Conservation (phyloP, 495 filamentous ascomycete species). For the Pseudomonodictys pantanalensis region DNA sequence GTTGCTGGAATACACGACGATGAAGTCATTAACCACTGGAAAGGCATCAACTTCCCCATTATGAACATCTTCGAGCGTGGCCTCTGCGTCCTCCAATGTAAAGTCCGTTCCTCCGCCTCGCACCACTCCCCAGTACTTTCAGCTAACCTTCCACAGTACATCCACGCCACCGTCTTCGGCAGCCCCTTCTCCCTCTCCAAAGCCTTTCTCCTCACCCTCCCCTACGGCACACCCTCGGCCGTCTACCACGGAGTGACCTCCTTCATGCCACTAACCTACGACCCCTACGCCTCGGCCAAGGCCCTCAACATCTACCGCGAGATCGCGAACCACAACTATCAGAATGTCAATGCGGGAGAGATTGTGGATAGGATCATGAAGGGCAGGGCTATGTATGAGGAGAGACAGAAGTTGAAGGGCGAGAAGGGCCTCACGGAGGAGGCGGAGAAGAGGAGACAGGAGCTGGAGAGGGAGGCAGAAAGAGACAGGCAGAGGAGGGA, state of each 20-base stretch:
- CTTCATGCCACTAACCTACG: slow-evolving; percentile 82
- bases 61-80: slow-evolving; percentile 98
- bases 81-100: slow-evolving; percentile 91
- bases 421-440: slow-evolving; percentile 75
- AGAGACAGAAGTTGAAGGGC: slow-evolving; percentile 81
- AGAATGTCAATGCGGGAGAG: slow-evolving; percentile 83
- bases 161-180: slow-evolving; percentile 81
- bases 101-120: slow-evolving; percentile 58
- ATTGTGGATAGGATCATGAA: slow-evolving; percentile 89
- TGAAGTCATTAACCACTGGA: slow-evolving; percentile 88
- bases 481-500: slow-evolving; percentile 35
- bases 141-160: slow-evolving; percentile 56
- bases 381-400: slow-evolving; percentile 81
- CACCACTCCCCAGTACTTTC: not conserved
- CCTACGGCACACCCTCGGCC: slow-evolving; percentile 61
- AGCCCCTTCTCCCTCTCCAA: slow-evolving; percentile 80
- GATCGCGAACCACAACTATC: slow-evolving; percentile 63
- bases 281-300: slow-evolving; percentile 74
- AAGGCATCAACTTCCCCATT: slow-evolving; percentile 96
- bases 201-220: slow-evolving; percentile 70
- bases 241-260: slow-evolving; percentile 95
- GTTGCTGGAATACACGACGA: slow-evolving; percentile 93
- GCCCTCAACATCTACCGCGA: slow-evolving; percentile 40
- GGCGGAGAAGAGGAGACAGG: slow-evolving; percentile 52
- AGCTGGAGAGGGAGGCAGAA: slow-evolving; percentile 50